These are phyloP conservation scores for Penicillium cinerascens DNA, from an alignment of 495 filamentous ascomycete genomes.

Conservation along the genomic window DNA sequence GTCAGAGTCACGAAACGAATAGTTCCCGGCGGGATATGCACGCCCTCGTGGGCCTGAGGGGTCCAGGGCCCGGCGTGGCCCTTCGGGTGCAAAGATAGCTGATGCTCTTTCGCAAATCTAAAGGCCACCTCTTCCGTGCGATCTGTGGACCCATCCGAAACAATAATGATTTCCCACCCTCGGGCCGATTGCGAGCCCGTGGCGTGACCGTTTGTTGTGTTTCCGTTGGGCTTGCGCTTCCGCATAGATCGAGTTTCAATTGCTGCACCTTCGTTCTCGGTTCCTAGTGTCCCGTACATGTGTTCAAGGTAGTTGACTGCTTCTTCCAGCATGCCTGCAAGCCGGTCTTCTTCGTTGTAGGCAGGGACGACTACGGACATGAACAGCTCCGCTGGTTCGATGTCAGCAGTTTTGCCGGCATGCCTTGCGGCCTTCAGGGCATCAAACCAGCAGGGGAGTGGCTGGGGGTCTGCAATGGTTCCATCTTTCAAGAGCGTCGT, in stretches of 20 bases:
- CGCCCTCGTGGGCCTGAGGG: constrained; percentile 34
- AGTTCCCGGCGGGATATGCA: constrained; percentile 56
- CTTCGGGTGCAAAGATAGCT: constrained; percentile 41
- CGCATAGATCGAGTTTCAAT: constrained; percentile 25
- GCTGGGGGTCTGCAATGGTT: constrained; percentile 51
- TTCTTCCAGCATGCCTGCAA: constrained; percentile 82
- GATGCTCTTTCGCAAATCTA: constrained; percentile 60
- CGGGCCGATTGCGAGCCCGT: constrained; percentile 22
- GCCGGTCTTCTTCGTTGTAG: constrained; percentile 86
- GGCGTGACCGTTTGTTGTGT: constrained; percentile 18
- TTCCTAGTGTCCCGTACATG: constrained; percentile 58
- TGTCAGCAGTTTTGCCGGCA: constrained; percentile 26
- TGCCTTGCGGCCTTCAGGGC: constrained; percentile 50
- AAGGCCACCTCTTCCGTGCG: constrained; percentile 76
- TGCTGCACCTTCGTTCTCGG: background rate
- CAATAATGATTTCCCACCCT: constrained; percentile 93
- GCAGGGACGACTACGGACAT: constrained; percentile 92
- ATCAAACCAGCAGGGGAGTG: constrained; percentile 83
- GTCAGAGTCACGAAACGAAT: constrained; percentile 75
- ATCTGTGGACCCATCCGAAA: constrained; percentile 92
- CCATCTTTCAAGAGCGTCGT: constrained; percentile 68
- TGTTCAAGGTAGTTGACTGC: constrained; percentile 79
- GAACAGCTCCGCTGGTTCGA: constrained; percentile 55
- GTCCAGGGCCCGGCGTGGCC: constrained; percentile 45
- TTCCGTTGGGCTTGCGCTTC: constrained; percentile 32